Evolutionary conservation across 176 grass and related monocot genomes (phyloP), one percentile per base, ranked within the genome.

Genomic region (maize (Zea mays)): DNA sequence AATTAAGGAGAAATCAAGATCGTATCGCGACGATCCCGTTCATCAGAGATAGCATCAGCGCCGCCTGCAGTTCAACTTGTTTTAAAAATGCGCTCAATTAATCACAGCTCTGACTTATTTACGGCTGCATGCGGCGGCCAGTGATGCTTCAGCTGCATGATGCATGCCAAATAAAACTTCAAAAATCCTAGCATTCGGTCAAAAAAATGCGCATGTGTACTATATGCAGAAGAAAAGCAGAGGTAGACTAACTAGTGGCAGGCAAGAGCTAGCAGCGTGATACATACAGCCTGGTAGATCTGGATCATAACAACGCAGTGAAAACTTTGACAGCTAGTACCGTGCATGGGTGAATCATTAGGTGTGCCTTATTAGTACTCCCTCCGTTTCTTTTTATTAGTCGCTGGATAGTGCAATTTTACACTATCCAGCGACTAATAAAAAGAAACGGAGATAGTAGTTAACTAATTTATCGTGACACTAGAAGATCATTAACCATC

Each of bases 211-310:
- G 59, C 65, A 17, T 63, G 62, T 75, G 49, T 66, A 11, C 56
- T 33, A 65, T 16, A 6, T 37, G 6, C 54, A 61, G 76, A 8
- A 27, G 27, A 34, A 84, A 75, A 77, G 49, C 20, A 58, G 79
- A 58, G 35, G 69, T 79, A 83, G 57, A 70, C 63, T 70, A 84
- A 68, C 69, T 57, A 15, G 51, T 78, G 70, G 41, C 77, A 37
- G 9, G 20, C 63, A 82, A 60, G 27, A 27, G 27, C 27, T 27
- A 27, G 27, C 27, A 57, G 77, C 8, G 60, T 87, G 41, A 8
- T 79, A 74, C 50, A 82, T 73, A 8, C 67, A 73, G 51, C 49
- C 47, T 67, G 47, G 67, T 84, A 87, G 89, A 87, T 91, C 81
- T 87, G 73, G 15, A 79, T 17, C 64, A 33, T 65, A 49, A 3